Evolutionary conservation across 495 filamentous ascomycete genomes (phyloP).

Genomic region (Parmelia sp.): DNA sequence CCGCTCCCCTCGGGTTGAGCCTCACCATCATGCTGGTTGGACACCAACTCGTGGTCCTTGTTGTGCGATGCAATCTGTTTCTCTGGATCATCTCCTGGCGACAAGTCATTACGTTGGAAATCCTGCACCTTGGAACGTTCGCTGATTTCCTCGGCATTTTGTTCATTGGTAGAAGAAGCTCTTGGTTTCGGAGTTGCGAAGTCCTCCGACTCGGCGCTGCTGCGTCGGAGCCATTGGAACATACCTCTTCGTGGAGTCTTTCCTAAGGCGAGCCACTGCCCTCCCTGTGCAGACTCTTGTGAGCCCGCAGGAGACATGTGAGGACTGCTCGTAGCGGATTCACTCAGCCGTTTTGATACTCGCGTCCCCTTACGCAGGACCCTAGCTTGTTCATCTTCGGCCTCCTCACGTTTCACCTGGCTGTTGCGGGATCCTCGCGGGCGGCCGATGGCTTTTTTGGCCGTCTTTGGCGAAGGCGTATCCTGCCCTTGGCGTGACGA

Average conservation of each 20-base stretch:
- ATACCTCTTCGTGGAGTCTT: not conserved
- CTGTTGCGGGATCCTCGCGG: not conserved
- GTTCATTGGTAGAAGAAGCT: not conserved
- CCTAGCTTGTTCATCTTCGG: not conserved
- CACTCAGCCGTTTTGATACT: constrained; percentile 9
- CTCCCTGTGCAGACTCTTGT: not conserved
- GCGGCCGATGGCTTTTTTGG: constrained; percentile 1
- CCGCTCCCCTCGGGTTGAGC: not conserved
- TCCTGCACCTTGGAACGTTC: not conserved
- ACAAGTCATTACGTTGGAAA: not conserved
- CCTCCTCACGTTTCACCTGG: not conserved
- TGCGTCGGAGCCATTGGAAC: constrained; percentile 7
- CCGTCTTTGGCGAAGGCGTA: not conserved
- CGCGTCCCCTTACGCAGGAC: not conserved
- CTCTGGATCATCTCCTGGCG: not conserved
- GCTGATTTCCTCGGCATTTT: not conserved
- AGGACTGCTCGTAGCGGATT: not conserved
- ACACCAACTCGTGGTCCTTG: not conserved
- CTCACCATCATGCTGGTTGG: not conserved
- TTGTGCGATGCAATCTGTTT: not conserved
- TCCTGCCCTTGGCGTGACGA: not conserved
- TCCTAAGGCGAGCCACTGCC: constrained; percentile 3
- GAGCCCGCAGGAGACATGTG: not conserved
- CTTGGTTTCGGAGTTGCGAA: not conserved
- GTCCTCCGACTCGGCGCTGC: not conserved